Conservation (phyloP, 169 alveolate species). For the Haemoproteus tartakovskyi region DNA sequence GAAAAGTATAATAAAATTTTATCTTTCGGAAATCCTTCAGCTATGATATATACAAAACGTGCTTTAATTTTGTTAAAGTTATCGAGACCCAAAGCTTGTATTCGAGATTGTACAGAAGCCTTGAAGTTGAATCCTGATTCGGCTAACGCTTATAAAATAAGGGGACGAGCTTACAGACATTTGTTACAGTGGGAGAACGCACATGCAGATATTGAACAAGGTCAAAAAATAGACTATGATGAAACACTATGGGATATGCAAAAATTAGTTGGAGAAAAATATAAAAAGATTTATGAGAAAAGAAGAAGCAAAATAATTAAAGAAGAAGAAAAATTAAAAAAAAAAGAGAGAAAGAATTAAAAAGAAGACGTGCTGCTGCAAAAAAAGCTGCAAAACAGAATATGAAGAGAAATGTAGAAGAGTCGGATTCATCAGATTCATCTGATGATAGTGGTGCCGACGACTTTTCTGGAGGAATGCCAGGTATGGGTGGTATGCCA, state of each 20-base stretch:
- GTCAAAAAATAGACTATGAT: constrained; percentile 78
- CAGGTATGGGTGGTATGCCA: constrained; percentile 72
- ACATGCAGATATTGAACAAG: constrained; percentile 76
- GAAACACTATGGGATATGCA: constrained; percentile 79
- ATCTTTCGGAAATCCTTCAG: constrained; percentile 74
- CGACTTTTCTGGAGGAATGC: constrained; percentile 71
- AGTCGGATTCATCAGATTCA: constrained; percentile 39
- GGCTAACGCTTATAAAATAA: constrained; percentile 74
- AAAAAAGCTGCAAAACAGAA: constrained; percentile 68
- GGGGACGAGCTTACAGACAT: constrained; percentile 75
- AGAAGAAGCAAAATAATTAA: constrained; percentile 59
- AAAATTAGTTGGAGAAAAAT: constrained; percentile 75
- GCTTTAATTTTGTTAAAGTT: constrained; percentile 72
- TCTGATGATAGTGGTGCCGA: constrained; percentile 55
- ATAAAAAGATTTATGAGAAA: constrained; percentile 71
- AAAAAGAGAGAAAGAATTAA: constrained; percentile 66
- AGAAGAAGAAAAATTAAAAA: constrained; percentile 69
- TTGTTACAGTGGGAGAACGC: constrained; percentile 77
- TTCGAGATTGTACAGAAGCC: constrained; percentile 77
- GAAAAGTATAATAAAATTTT: constrained; percentile 67
- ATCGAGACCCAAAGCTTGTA: constrained; percentile 72
- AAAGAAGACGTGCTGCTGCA: constrained; percentile 69
- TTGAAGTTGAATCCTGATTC: constrained; percentile 73
- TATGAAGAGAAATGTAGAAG: constrained; percentile 51
- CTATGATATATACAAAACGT: constrained; percentile 76